Evolutionary conservation across 2,329 filamentous ascomycete genomes (phyloP), one percentile per base, ranked within the genome.

Genomic region (Colletotrichum falcatum): DNA sequence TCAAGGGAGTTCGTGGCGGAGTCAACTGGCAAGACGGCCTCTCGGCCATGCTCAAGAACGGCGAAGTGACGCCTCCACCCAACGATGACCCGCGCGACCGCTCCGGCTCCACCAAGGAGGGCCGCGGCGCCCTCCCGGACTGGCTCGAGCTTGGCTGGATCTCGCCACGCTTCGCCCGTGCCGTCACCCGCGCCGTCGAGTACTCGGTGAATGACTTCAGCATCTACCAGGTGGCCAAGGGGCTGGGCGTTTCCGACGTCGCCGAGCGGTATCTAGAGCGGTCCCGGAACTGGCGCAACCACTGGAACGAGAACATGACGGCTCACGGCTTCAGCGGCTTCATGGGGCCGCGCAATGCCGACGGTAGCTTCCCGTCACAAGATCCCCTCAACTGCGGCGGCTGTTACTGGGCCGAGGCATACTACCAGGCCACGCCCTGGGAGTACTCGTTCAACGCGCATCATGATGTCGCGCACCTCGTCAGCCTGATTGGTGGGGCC

Each of bases 151-250:
- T 86, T 58, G 90, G 90, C 2, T 93, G 87, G 77, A 91, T 94
- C 73, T 92, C 91, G 1, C 87, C 88, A 0, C 82, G 77, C 3
- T 92, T 85, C 73, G 84, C 83, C 1, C 85, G 91, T 20, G 89
- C 90, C 0, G 89, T 91, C 2, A 90, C 86, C 35, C 83, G 90
- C 7, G 89, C 90, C 0, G 86, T 92, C 0, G 91, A 93, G 76
- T 93, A 93, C 75, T 84, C 89, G 0, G 84, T 85, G 53, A 93
- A 94, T 75, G 91, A 94, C 77, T 94, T 93, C 74, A 85, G 84
- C 0, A 80, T 94, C 3, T 87, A 89, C 70, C 88, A 91, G 76
- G 88, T 94, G 14, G 91, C 91, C 3, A 78, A 76, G 1, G 90
- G 90, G 0, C 79, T 92, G 2, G 84, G 83, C 1, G 85, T 86